Conservation (phyloP, 352 stramenopile species). For the Plasmopara viticola region DNA sequence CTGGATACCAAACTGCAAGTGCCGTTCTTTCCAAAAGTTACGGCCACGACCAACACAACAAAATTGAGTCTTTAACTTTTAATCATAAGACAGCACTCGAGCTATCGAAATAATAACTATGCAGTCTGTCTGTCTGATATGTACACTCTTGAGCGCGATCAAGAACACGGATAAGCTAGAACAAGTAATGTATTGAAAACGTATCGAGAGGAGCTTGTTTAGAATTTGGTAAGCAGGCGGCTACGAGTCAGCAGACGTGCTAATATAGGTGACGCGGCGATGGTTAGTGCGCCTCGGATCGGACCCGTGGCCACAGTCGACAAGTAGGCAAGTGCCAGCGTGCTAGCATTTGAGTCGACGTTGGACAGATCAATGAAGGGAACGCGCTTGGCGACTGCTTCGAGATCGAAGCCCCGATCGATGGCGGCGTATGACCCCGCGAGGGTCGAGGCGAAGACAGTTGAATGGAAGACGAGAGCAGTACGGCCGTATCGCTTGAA, state of each 20-base stretch:
- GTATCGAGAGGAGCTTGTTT: conserved; percentile 6
- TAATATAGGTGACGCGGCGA: conserved; percentile 64
- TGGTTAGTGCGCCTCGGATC: conserved; percentile 61
- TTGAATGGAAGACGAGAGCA: conserved; percentile 88
- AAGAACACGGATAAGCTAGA: not conserved
- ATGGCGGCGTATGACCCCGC: conserved; percentile 71
- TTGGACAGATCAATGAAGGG: conserved; percentile 68
- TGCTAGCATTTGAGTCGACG: conserved; percentile 63
- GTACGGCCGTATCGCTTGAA: conserved; percentile 93
- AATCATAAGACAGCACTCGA: not conserved
- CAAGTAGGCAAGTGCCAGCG: conserved; percentile 88
- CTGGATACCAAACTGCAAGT: conserved; percentile 78
- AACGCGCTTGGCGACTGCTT: conserved; percentile 42
- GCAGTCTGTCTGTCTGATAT: not conserved
- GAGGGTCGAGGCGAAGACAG: conserved; percentile 94
- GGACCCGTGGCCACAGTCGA: conserved; percentile 83
- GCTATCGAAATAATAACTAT: no score
- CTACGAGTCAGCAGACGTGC: conserved; percentile 53
- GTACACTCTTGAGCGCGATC: not conserved
- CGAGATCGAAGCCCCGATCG: conserved; percentile 56
- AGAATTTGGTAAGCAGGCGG: conserved; percentile 18
- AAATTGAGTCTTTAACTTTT: not conserved
- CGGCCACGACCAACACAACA: conserved; percentile 6
- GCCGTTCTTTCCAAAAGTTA: conserved; percentile 49
- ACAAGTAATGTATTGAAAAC: conserved; percentile 3